These are phyloP conservation scores for Candida orba DNA, from an alignment of 805 yeast genomes.

Conservation along the genomic window DNA sequence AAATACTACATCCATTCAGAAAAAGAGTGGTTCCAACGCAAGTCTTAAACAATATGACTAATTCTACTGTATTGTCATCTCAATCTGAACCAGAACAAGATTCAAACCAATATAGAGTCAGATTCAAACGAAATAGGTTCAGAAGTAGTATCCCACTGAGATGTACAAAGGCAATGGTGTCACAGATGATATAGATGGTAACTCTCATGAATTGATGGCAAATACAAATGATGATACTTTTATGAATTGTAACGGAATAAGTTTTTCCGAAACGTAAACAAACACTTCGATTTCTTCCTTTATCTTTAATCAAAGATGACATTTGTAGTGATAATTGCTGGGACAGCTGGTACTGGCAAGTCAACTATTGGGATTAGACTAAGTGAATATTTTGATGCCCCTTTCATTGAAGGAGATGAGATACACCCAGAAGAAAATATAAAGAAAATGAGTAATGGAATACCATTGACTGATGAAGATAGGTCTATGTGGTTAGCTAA, in stretches of 20 bases:
- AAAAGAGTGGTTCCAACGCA: constrained; percentile 11
- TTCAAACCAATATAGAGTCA: neutral
- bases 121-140: neutral
- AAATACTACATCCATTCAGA: neutral
- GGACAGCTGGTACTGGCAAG: constrained; percentile 96
- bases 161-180: neutral
- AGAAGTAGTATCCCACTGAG: neutral
- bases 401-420: constrained; percentile 80
- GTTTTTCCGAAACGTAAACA: too few relatives aligned
- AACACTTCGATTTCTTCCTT: too few relatives aligned
- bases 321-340: constrained; percentile 66
- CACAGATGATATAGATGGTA: neutral
- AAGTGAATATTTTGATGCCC: constrained; percentile 36
- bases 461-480: constrained; percentile 83
- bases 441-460: constrained; percentile 74
- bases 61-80: neutral
- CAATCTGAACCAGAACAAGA: neutral
- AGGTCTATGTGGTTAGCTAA: constrained; percentile 81
- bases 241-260: too few relatives aligned
- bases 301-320: constrained; percentile 1
- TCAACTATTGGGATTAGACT: constrained; percentile 62
- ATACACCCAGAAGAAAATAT: constrained; percentile 70
- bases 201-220: neutral
- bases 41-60: constrained; percentile 9
- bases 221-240: too few relatives aligned